Evolutionary conservation across 495 filamentous ascomycete species (phyloP).

Genomic region (Podospora sp.): DNA sequence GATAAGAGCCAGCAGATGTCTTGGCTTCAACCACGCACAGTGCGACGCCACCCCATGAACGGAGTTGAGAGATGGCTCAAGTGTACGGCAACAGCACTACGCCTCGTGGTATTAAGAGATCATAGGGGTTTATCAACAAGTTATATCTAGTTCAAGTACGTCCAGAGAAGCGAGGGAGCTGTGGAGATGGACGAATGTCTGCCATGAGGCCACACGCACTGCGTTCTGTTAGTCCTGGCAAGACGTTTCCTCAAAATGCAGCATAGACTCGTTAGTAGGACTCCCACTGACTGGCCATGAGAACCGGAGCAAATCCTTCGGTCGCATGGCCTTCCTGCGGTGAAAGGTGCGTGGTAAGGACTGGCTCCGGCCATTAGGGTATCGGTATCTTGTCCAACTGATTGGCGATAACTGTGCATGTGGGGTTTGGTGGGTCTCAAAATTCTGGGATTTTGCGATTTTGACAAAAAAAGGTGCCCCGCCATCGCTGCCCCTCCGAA

Average conservation of each 20-base stretch:
- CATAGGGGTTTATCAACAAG: too few species aligned
- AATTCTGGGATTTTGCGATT: background rate
- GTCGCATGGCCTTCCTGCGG: background rate
- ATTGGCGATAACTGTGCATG: background rate
- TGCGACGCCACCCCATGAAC: background rate
- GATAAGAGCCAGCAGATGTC: conserved; percentile 32
- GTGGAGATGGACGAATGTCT: too few species aligned
- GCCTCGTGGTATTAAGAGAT: too few species aligned
- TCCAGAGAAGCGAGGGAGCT: too few species aligned
- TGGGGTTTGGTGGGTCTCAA: background rate
- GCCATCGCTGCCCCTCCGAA: conserved; percentile 31
- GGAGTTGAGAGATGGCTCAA: too few species aligned
- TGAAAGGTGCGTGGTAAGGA: background rate
- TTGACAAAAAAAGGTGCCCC: conserved; percentile 34
- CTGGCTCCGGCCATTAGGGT: background rate
- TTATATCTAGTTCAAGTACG: too few species aligned
- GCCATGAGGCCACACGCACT: too few species aligned
- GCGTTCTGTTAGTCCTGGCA: too few species aligned
- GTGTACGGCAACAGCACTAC: too few species aligned
- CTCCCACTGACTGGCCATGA: background rate
- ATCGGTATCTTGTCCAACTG: background rate
- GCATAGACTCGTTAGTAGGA: background rate
- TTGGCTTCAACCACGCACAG: conserved; percentile 4
- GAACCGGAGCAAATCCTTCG: background rate
- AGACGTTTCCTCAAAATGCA: too few species aligned